These are phyloP conservation scores for Penicillium psychrosexuale DNA, from an alignment of 2,329 filamentous ascomycete genomes.

Conservation along the genomic window DNA sequence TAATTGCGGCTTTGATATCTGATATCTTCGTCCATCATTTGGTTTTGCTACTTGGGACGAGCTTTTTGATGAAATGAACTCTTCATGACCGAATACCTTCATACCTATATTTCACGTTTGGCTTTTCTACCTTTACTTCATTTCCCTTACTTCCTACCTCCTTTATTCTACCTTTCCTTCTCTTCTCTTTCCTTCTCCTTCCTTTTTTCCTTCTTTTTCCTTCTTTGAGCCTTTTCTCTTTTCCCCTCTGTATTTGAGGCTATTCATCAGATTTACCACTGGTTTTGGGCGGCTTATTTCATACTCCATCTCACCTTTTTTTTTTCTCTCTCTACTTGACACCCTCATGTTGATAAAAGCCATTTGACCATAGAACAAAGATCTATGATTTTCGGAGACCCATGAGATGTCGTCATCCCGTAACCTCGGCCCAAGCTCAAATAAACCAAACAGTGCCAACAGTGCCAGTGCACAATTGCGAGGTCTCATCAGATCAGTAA, in stretches of 20 bases:
- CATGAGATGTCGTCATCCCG: conserved; percentile 19
- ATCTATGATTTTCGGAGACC: neutral
- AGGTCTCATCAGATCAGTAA: neutral
- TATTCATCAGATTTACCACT: neutral
- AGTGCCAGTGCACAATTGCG: neutral
- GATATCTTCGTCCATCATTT: conserved; percentile 1
- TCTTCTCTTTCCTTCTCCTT: neutral
- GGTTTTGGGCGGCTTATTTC: neutral
- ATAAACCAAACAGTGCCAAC: neutral
- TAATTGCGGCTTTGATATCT: conserved; percentile 29
- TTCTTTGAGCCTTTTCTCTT: conserved; percentile 7
- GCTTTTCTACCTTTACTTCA: neutral
- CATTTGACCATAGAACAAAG: neutral
- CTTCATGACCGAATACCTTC: conserved; percentile 8
- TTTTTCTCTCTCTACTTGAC: neutral
- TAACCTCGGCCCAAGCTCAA: conserved; percentile 4
- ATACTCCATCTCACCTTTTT: neutral
- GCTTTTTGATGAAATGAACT: conserved; percentile 29
- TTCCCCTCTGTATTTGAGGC: neutral
- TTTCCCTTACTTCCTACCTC: too few relatives aligned
- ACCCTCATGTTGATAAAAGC: neutral
- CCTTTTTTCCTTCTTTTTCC: neutral
- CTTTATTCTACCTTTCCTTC: too few relatives aligned
- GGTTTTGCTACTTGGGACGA: conserved; percentile 14
- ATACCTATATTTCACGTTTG: conserved; percentile 5